phyloP scores from a whole-genome alignment of 768 basidiomycete species.

The Russula ochroleuca region DNA sequence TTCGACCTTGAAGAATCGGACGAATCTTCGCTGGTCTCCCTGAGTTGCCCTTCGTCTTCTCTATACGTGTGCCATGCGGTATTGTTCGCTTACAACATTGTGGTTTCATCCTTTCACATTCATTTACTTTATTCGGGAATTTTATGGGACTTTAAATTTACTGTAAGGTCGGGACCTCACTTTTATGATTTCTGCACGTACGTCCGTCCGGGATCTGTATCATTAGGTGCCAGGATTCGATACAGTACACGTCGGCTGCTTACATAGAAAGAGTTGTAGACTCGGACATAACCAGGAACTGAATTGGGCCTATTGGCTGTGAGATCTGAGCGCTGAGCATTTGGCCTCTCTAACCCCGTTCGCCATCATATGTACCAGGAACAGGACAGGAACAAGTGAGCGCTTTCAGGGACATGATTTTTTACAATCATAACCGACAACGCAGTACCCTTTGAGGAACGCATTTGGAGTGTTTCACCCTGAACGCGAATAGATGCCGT shows the following conservation, averaged over 20 bases:
- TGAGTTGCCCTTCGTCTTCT: neutral
- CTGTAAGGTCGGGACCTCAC: no score
- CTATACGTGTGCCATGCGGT: no score
- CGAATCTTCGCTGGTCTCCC: neutral
- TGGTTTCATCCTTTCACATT: neutral
- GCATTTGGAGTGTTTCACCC: no score
- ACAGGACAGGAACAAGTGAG: neutral
- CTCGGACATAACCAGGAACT: neutral
- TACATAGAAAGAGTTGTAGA: slow-evolving; percentile 5
- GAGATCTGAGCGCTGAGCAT: no score
- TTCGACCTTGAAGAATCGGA: neutral
- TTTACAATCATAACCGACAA: neutral
- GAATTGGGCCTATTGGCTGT: no score
- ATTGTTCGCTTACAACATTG: no score
- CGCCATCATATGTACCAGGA: neutral
- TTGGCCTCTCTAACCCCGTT: neutral
- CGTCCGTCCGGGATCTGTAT: slow-evolving; percentile 1
- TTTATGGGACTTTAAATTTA: neutral
- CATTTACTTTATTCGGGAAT: neutral
- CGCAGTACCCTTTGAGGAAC: no score
- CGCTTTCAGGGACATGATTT: neutral
- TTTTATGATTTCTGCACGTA: slow-evolving; percentile 1
- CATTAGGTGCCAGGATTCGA: neutral
- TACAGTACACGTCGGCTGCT: neutral
- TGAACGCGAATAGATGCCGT: no score